Evolutionary conservation across 768 basidiomycete genomes (phyloP), one percentile per base, ranked within the genome.

Genomic region (Cytidiella melzeri): DNA sequence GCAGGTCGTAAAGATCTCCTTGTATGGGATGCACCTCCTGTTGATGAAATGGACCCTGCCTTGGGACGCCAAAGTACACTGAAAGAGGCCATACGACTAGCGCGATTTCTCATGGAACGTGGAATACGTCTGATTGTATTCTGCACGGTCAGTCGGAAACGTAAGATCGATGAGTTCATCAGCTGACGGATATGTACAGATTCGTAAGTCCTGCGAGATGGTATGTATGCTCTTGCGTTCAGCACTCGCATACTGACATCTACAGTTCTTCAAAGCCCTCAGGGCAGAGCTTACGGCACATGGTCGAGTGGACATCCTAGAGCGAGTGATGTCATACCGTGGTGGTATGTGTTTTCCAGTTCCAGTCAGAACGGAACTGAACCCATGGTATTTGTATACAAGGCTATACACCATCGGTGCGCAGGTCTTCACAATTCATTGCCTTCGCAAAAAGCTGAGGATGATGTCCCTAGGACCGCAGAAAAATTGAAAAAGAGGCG

Each of bases 111-210:
- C 44, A 90, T 95, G 87, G 83, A 83, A 51, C 74, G 78, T 3
- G 92, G 92, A 2, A 64, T 92, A 25, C 72, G 89, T 26, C 81
- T 84, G 4, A 92, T 95, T 52, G 66, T 95, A n/a, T 95, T 94
- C 61, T 92, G 90, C 72, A 87, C 88, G 72, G 89, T 84, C 45
- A 13, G 56, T 55, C 30, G n/a, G 2, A 9, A 7, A 15, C 30
- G 19, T 25, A 43, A 20, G 45, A 21, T 52, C 40, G 42, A 19
- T 34, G 30, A 34, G 9, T 7, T 34, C n/a, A n/a, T n/a, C n/a
- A n/a, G n/a, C n/a, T n/a, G n/a, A n/a, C n/a, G n/a, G n/a, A n/a
- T n/a, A n/a, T n/a, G n/a, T n/a, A 34, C 30, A 34, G 30, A 34
- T 34, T 34, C 30, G 30, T 15, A 34, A 86, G 68, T 71, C 75